These are phyloP conservation scores for Prunus mongolica DNA, from an alignment of 306 rosid species.

Conservation along the genomic window DNA sequence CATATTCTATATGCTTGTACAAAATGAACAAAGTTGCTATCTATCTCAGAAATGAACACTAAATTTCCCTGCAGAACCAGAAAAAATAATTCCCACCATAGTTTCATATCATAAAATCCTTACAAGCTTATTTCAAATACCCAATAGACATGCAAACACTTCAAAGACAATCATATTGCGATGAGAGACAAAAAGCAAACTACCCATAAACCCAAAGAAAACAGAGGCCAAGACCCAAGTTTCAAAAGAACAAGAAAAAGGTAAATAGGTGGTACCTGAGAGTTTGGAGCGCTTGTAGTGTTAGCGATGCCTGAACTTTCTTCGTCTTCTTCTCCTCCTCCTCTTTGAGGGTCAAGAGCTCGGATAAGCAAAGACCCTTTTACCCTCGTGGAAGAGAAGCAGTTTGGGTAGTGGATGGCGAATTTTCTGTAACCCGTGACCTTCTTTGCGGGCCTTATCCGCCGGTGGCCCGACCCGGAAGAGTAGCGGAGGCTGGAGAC, in stretches of 20 bases:
- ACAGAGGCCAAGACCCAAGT: background rate
- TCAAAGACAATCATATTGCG: too few species aligned
- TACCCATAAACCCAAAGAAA: background rate
- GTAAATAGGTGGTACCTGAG: slow-evolving; percentile 29
- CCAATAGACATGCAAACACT: too few species aligned
- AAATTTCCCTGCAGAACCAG: too few species aligned
- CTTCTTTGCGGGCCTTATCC: slow-evolving; percentile 14
- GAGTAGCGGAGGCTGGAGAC: slow-evolving; percentile 27
- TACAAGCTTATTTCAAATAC: too few species aligned
- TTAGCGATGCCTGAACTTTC: slow-evolving; percentile 5
- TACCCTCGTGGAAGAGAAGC: slow-evolving; percentile 17
- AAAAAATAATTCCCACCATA: too few species aligned
- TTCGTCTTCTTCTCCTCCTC: slow-evolving; percentile 15
- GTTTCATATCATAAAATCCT: too few species aligned
- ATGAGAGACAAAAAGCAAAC: too few species aligned
- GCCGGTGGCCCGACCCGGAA: slow-evolving; percentile 4
- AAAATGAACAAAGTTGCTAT: too few species aligned
- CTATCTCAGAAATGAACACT: too few species aligned
- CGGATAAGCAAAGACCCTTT: slow-evolving; percentile 21
- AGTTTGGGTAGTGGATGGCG: slow-evolving; percentile 16
- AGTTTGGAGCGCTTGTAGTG: slow-evolving; percentile 10
- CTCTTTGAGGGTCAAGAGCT: slow-evolving; percentile 45
- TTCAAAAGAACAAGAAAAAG: background rate
- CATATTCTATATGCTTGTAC: background rate
- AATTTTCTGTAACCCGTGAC: slow-evolving; percentile 10